Evolutionary conservation across 1,139 yeast species (phyloP).

Genomic region (Lodderomyces oxycetoniae): DNA sequence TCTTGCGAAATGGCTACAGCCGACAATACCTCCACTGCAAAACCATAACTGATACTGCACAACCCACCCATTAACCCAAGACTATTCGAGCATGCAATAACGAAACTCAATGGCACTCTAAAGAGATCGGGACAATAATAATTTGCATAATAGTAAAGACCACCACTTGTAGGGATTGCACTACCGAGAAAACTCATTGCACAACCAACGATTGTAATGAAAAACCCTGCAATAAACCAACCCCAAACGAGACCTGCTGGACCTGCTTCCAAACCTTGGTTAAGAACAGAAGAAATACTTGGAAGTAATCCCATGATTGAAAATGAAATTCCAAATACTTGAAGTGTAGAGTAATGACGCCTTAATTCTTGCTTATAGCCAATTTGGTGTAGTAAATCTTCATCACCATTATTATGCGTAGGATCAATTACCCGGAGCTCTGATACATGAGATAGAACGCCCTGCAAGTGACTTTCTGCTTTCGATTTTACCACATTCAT

Average conservation of each 20-base stretch:
- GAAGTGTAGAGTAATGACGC: constrained; percentile 44
- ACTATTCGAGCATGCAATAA: constrained; percentile 44
- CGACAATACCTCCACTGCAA: constrained; percentile 32
- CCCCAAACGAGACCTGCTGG: constrained; percentile 60
- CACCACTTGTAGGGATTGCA: constrained; percentile 72
- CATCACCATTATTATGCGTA: constrained; percentile 31
- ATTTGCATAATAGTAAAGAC: constrained; percentile 55
- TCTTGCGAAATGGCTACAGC: constrained; percentile 30
- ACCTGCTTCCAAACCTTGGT: constrained; percentile 37
- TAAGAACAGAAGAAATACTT: constrained; percentile 37
- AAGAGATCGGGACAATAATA: constrained; percentile 30
- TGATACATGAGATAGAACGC: constrained; percentile 22
- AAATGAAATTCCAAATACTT: constrained; percentile 51
- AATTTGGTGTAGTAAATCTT: constrained; percentile 46
- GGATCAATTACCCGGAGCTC: constrained; percentile 27
- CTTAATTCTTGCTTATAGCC: constrained; percentile 51
- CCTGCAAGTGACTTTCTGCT: constrained; percentile 21
- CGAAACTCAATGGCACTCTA: constrained; percentile 33
- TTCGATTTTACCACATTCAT: constrained; percentile 16
- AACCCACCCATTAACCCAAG: constrained; percentile 35
- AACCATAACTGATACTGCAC: constrained; percentile 38
- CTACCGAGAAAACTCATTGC: constrained; percentile 66
- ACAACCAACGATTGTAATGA: constrained; percentile 53
- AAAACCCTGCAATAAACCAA: constrained; percentile 59
- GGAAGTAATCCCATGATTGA: constrained; percentile 52